Evolutionary conservation across 257 asterid species (phyloP).

Genomic region (Solanum lignicaule): DNA sequence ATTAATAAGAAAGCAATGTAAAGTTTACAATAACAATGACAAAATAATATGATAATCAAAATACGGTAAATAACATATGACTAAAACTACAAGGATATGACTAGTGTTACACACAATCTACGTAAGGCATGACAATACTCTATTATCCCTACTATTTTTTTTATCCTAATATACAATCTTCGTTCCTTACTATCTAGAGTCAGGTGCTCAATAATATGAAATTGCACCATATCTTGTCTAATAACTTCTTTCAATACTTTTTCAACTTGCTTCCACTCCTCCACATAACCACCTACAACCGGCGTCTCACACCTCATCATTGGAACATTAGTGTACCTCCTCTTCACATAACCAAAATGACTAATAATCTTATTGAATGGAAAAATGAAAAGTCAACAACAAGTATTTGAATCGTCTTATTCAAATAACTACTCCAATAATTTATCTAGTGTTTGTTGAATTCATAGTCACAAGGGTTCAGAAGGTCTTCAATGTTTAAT

Average conservation of each 20-base stretch:
- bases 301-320: not conserved
- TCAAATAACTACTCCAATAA: not conserved
- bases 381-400: not conserved
- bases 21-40: not conserved
- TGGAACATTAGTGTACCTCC: not conserved
- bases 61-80: not conserved
- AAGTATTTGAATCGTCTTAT: not conserved
- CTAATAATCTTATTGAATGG: too few relatives aligned
- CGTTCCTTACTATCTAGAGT: not conserved
- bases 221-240: accelerated
- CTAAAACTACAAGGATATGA: too few relatives aligned
- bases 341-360: not conserved
- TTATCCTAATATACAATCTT: too few relatives aligned
- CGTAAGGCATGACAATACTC: not conserved
- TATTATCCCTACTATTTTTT: too few relatives aligned
- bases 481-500: not conserved
- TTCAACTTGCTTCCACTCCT: not conserved
- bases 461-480: not conserved
- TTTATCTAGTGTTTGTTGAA: not conserved
- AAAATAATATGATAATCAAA: too few relatives aligned
- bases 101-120: not conserved
- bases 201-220: accelerated
- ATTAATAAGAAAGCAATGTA: not conserved
- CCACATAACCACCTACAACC: not conserved
- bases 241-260: accelerated